Conservation (phyloP, 495 filamentous ascomycete species). For the Platismatia glauca region DNA sequence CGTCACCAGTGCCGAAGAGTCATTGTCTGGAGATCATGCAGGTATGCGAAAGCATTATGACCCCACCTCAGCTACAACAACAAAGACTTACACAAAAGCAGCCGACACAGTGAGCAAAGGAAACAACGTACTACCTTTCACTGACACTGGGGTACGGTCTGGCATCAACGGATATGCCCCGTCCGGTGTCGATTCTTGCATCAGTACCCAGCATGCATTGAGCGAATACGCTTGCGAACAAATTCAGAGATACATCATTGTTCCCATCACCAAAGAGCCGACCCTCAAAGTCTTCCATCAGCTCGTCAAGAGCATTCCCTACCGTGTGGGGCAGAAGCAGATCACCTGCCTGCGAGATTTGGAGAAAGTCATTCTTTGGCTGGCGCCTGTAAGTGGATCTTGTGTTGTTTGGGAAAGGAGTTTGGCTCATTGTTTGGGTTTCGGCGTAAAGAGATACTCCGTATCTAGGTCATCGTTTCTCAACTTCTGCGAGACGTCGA, state of each 20-base stretch:
- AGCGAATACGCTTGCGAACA: constrained; percentile 42
- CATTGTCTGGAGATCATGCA: constrained; percentile 17
- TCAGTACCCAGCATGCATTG: constrained; percentile 35
- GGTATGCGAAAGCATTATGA: constrained; percentile 19
- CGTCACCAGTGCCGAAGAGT: constrained; percentile 33
- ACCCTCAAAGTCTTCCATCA: constrained; percentile 60
- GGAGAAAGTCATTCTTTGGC: constrained; percentile 78
- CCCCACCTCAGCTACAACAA: constrained; percentile 4
- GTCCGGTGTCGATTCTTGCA: constrained; percentile 29
- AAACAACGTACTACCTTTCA: constrained; percentile 3
- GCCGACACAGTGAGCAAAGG: constrained; percentile 18
- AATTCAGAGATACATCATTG: constrained; percentile 49
- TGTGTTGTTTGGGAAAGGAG: constrained; percentile 37
- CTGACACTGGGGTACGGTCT: constrained; percentile 27
- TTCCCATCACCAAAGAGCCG: constrained; percentile 48
- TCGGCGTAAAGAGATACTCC: constrained; percentile 64
- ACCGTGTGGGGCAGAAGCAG: constrained; percentile 66
- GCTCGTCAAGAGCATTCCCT: constrained; percentile 63
- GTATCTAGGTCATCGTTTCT: constrained; percentile 60
- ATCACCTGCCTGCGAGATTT: constrained; percentile 80
- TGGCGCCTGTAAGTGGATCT: constrained; percentile 74
- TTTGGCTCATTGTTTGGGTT: constrained; percentile 56
- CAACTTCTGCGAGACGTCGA: constrained; percentile 76
- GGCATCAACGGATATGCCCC: constrained; percentile 33
- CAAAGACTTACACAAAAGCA: constrained; percentile 16